Percentiles rank a stretch among this genome's conserved stretches.
phyloP scores from a whole-genome alignment of 1,139 yeast species.

The Taphrina communis region DNA sequence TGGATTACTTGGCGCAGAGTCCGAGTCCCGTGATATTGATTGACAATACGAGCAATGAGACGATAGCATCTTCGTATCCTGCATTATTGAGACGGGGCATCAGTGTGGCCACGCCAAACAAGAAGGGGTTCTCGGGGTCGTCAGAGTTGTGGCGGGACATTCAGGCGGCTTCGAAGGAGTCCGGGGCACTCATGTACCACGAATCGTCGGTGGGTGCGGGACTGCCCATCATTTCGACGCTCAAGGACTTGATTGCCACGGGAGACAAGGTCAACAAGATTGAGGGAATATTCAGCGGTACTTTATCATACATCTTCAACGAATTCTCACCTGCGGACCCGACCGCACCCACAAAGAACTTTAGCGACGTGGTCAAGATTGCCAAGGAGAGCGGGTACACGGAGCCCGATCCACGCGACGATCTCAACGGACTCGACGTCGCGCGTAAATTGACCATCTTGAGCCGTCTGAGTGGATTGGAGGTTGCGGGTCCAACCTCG shows the following conservation, averaged over 20 bases:
- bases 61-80: conserved; percentile 78
- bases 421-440: conserved; percentile 94
- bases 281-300: conserved; percentile 96
- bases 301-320: conserved; percentile 94
- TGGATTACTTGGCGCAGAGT: conserved; percentile 67
- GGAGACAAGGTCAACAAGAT: conserved; percentile 90
- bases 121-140: conserved; percentile 92
- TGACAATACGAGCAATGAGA: conserved; percentile 88
- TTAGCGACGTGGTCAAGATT: conserved; percentile 84
- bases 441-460: conserved; percentile 97
- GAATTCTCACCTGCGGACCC: conserved; percentile 72
- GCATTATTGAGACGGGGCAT: conserved; percentile 74
- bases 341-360: conserved; percentile 59
- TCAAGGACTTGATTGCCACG: conserved; percentile 83
- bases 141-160: conserved; percentile 76
- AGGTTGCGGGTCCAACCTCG: conserved; percentile 88
- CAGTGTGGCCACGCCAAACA: conserved; percentile 96
- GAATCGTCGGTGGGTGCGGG: conserved; percentile 99
- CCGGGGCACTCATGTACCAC: conserved; percentile 86
- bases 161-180: conserved; percentile 58
- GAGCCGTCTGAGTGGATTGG: conserved; percentile 87
- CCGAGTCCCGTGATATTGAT: conserved; percentile 79
- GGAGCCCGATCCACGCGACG: conserved; percentile 99
- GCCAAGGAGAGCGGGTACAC: conserved; percentile 95
- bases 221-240: conserved; percentile 85